Evolutionary conservation across 1,139 yeast genomes (phyloP), one percentile per base, ranked within the genome.

Genomic region (Geotrichum reessii): DNA sequence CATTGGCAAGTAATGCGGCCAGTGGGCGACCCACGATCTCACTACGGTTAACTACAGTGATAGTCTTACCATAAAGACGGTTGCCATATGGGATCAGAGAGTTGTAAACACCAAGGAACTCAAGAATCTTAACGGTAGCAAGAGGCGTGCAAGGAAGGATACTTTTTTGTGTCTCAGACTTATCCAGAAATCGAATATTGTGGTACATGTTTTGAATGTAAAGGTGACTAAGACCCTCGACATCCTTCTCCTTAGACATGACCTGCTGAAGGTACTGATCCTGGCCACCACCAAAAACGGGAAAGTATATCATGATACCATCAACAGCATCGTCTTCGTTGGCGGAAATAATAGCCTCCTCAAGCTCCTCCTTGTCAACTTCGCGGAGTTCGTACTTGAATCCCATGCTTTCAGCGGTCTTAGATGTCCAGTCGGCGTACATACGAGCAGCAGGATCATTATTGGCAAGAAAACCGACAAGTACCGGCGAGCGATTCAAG

Each of bases 271-370:
- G 75, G 71, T 95, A 93, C 73, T 88, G 96, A 71, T 93, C 99
- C 74, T 93, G 99, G 62, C 88, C 82, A 70, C 89, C 90, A 1
- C 97, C 97, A 74, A 90, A 93, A 2, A 93, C 98, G 0, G 99
- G 99, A 81, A 92, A 93, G 73, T 93, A 93, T n/a, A 93, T 93
- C 91, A 93, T 91, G 65, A 93, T 93, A 31, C 99, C 99, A 69
- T 90, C 86, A 42, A 93, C 90, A 0, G 72, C 67, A 58, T 81
- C 83, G 67, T 92, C 95, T 37, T 79, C 78, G 71, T 93, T 93
- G 61, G 98, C 97, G 55, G 81, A 83, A 58, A 91, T 81, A 62
- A 93, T 82, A 33, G 84, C 85, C 64, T 85, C 91, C 72, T 93
- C 99, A 63, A 93, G 78, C 47, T 86, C 87, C 66, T 93, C 96